Conservation (phyloP, 345 rosid genomes). For the Camelina neglecta region DNA sequence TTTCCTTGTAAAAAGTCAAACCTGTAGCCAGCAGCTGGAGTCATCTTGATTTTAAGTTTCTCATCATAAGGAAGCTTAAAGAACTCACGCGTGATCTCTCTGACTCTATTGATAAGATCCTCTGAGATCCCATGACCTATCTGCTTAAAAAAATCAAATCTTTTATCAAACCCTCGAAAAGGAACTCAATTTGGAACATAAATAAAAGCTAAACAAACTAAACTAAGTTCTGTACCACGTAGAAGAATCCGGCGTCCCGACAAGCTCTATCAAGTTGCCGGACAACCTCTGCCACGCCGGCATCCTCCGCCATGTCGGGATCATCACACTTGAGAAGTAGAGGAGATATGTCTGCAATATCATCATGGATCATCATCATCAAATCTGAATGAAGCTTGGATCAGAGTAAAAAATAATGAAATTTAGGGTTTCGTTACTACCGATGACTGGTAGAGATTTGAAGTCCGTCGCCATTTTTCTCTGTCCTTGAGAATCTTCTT, state of each 20-base stretch:
- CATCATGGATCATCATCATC: neutral
- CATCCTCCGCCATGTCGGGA: slow-evolving; percentile 62
- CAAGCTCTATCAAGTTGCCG: slow-evolving; percentile 75
- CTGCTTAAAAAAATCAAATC: slow-evolving; percentile 42
- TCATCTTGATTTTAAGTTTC: slow-evolving; percentile 73
- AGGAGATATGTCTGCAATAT: slow-evolving; percentile 62
- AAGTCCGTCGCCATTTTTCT: slow-evolving; percentile 60
- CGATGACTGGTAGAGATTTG: slow-evolving; percentile 66
- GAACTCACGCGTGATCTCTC: slow-evolving; percentile 52
- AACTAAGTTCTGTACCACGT: slow-evolving; percentile 59
- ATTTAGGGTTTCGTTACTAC: slow-evolving; percentile 39
- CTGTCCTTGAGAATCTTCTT: neutral
- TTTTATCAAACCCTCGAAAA: slow-evolving; percentile 2
- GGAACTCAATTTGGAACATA: neutral
- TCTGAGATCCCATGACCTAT: slow-evolving; percentile 82
- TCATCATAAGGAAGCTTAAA: slow-evolving; percentile 68
- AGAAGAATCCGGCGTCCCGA: slow-evolving; percentile 85
- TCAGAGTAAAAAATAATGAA: neutral
- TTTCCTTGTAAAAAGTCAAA: slow-evolving; percentile 7
- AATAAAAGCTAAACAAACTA: neutral
- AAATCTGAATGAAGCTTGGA: slow-evolving; percentile 6
- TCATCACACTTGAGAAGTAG: slow-evolving; percentile 65
- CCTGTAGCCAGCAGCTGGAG: slow-evolving; percentile 80
- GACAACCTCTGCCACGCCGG: slow-evolving; percentile 61
- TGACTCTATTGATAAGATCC: slow-evolving; percentile 58